Conservation (phyloP, 257 asterid genomes). For the Gentiana dahurica region DNA sequence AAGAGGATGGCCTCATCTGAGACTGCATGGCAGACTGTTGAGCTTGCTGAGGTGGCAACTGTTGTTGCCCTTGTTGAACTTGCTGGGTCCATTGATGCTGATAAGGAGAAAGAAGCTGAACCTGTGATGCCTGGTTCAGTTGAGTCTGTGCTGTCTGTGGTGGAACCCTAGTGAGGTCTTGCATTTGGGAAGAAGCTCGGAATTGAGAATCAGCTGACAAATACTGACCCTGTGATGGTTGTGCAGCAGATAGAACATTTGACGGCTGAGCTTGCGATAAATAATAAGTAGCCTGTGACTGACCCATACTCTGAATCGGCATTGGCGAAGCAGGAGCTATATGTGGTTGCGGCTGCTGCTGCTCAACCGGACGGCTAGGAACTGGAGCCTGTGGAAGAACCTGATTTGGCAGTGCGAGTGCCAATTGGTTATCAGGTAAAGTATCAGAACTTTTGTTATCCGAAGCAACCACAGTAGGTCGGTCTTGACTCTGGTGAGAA, state of each 20-base stretch:
- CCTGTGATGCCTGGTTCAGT: constrained; percentile 44
- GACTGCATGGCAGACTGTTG: constrained; percentile 41
- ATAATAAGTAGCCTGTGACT: constrained; percentile 36
- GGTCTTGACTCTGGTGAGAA: constrained; percentile 55
- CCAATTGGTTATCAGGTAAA: constrained; percentile 48
- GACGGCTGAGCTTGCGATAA: constrained; percentile 42
- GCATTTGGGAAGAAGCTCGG: constrained; percentile 37
- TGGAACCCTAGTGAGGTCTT: constrained; percentile 39
- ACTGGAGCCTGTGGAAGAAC: constrained; percentile 38
- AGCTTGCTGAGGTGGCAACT: constrained; percentile 26
- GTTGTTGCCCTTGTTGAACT: constrained; percentile 35
- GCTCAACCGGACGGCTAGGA: constrained; percentile 40
- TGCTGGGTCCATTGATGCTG: constrained; percentile 80
- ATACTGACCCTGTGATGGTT: constrained; percentile 51
- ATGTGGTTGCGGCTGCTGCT: constrained; percentile 48
- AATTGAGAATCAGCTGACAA: constrained; percentile 34
- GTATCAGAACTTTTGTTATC: constrained; percentile 48
- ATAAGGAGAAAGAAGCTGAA: constrained; percentile 41
- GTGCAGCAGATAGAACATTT: constrained; percentile 27
- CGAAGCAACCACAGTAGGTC: constrained; percentile 29
- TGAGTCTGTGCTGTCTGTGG: constrained; percentile 56
- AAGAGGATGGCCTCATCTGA: constrained; percentile 55
- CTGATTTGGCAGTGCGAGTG: constrained; percentile 85
- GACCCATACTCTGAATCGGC: constrained; percentile 50
- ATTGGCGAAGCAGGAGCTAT: constrained; percentile 47